Evolutionary conservation across 768 basidiomycete genomes (phyloP).

Genomic region (Serendipita sp.): DNA sequence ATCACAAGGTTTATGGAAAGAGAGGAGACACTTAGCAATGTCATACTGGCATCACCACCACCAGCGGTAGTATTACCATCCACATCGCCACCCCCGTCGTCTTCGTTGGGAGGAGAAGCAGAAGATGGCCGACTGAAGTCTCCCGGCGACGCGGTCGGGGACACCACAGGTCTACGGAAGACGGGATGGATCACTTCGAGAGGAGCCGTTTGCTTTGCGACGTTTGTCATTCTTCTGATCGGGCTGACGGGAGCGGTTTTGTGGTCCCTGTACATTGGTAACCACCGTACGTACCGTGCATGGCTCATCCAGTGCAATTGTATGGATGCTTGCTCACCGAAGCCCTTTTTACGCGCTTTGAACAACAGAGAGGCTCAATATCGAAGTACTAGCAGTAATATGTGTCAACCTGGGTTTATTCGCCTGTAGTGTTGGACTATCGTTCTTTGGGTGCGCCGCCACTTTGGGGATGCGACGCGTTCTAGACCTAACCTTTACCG

Average conservation of each 20-base stretch:
- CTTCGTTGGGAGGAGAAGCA: too few relatives aligned
- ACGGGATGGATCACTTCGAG: neutral
- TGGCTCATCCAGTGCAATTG: neutral
- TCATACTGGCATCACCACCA: neutral
- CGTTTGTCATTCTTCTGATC: neutral
- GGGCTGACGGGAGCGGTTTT: neutral
- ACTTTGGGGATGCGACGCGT: neutral
- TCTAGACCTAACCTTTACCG: neutral
- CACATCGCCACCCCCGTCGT: neutral
- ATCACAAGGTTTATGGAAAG: neutral
- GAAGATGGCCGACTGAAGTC: too few relatives aligned
- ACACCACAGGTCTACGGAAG: neutral
- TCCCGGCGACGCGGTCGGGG: neutral
- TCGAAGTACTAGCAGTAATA: neutral
- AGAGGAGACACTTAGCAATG: neutral
- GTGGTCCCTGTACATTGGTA: neutral
- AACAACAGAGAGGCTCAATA: neutral
- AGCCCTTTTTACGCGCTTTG: too few relatives aligned
- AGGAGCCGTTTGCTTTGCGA: neutral
- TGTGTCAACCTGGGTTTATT: neutral
- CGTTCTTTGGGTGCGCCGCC: neutral
- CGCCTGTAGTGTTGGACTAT: neutral
- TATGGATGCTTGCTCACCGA: too few relatives aligned
- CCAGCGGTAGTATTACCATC: neutral
- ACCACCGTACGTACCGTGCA: neutral